These are phyloP conservation scores for Sindora glabra DNA, from an alignment of 306 rosid species.

Conservation along the genomic window DNA sequence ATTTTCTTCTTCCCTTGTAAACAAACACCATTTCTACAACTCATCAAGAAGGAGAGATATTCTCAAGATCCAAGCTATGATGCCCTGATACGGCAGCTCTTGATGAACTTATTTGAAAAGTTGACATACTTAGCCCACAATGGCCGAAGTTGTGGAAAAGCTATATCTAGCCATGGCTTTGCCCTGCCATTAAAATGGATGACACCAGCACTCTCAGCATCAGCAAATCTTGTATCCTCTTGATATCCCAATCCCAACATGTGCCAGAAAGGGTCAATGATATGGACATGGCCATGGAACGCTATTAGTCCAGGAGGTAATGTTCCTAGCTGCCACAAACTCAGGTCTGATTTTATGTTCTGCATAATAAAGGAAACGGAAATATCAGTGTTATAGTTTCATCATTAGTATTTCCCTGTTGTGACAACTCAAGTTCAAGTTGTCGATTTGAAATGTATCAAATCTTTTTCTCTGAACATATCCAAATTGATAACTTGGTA, in stretches of 20 bases:
- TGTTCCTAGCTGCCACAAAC: conserved; percentile 98
- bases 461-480: no score
- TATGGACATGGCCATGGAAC: conserved; percentile 81
- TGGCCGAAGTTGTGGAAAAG: conserved; percentile 65
- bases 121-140: conserved; percentile 77
- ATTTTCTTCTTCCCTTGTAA: conserved; percentile 28
- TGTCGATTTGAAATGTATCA: background rate
- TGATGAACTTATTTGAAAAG: conserved; percentile 89
- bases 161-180: conserved; percentile 97
- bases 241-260: conserved; percentile 97
- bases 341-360: conserved; percentile 95
- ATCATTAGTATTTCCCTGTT: background rate
- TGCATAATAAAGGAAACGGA: conserved; percentile 26
- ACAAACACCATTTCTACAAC: conserved; percentile 27
- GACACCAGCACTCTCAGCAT: conserved; percentile 75
- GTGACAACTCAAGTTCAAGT: background rate
- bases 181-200: conserved; percentile 96
- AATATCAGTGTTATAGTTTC: background rate
- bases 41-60: conserved; percentile 18
- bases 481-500: conserved; percentile 5
- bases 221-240: conserved; percentile 64
- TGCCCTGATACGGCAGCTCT: conserved; percentile 73
- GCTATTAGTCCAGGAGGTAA: conserved; percentile 98
- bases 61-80: conserved; percentile 41
- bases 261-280: conserved; percentile 93